phyloP scores from a whole-genome alignment of 306 rosid genomes.

The Datisca glomerata region DNA sequence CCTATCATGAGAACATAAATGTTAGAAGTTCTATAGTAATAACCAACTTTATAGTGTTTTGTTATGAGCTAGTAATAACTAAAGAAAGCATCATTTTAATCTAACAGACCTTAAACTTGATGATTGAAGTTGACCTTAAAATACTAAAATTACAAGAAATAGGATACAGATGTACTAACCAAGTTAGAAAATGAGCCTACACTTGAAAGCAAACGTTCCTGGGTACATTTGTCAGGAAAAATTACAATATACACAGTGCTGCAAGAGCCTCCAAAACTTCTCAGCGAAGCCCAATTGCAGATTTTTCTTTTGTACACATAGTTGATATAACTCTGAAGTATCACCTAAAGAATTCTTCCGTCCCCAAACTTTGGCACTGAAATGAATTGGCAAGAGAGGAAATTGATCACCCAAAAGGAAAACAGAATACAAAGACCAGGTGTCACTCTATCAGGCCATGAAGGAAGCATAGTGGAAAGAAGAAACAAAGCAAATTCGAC shows the following conservation, averaged over 20 bases:
- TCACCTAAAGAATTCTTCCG: no score
- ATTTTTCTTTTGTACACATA: slow-evolving; percentile 45
- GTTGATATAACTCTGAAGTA: slow-evolving; percentile 30
- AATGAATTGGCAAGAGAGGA: background rate
- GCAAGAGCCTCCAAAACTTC: slow-evolving; percentile 76
- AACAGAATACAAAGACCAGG: background rate
- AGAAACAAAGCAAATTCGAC: no score
- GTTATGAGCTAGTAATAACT: background rate
- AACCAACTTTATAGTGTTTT: no score
- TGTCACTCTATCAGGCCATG: no score
- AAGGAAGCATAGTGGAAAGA: slow-evolving; percentile 1
- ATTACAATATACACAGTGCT: slow-evolving; percentile 94
- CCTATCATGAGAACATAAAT: no score
- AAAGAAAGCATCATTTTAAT: slow-evolving; percentile 14
- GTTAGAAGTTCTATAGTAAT: no score
- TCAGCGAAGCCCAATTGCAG: no score
- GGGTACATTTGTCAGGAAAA: slow-evolving; percentile 88
- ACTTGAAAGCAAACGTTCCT: slow-evolving; percentile 77
- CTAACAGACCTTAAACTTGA: slow-evolving; percentile 13
- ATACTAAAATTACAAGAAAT: slow-evolving; percentile 48
- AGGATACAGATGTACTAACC: slow-evolving; percentile 91
- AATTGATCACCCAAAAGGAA: background rate
- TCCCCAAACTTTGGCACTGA: background rate
- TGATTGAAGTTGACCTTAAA: slow-evolving; percentile 24
- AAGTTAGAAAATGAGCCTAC: slow-evolving; percentile 78